phyloP scores from a whole-genome alignment of 1,139 yeast genomes.

The Blastobotrys proliferans region DNA sequence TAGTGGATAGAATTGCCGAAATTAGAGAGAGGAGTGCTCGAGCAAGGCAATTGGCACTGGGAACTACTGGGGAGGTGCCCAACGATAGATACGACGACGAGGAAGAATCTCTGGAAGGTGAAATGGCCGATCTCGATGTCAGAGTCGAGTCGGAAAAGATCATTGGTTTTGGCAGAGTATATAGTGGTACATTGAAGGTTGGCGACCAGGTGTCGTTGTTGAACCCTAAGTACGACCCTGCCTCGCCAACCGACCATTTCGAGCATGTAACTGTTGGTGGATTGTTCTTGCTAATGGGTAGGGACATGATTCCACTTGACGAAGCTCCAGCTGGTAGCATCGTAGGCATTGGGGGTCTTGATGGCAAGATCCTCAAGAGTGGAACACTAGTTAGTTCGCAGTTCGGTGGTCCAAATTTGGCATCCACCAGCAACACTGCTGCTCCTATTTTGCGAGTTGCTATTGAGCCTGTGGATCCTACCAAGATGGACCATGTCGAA shows the following conservation, averaged over 20 bases:
- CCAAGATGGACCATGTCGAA: constrained; percentile 69
- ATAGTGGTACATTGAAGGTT: constrained; percentile 70
- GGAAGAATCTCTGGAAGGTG: constrained; percentile 6
- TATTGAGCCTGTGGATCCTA: constrained; percentile 85
- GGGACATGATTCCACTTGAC: constrained; percentile 73
- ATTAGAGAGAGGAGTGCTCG: constrained; percentile 60
- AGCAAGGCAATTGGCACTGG: constrained; percentile 56
- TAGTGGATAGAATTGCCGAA: constrained; percentile 44
- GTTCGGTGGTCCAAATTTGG: constrained; percentile 58
- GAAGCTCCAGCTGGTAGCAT: constrained; percentile 93
- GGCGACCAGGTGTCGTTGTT: constrained; percentile 74
- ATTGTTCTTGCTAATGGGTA: constrained; percentile 84
- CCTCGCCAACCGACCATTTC: constrained; percentile 53
- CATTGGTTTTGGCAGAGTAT: constrained; percentile 85
- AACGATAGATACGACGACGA: constrained; percentile 3
- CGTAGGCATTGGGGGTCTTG: constrained; percentile 91
- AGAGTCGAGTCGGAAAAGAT: constrained; percentile 46
- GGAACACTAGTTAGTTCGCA: constrained; percentile 66
- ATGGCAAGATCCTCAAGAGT: constrained; percentile 73
- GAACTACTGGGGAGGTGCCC: constrained; percentile 44
- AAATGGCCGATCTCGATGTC: constrained; percentile 18
- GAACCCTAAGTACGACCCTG: constrained; percentile 85
- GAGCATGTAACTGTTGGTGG: constrained; percentile 55
- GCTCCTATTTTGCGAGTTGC: constrained; percentile 94
- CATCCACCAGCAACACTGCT: constrained; percentile 57